A percentile compares a stretch with the other conserved stretches of the same genome.
Evolutionary conservation across 83 land plant species (phyloP).

Genomic region (Picea abies): DNA sequence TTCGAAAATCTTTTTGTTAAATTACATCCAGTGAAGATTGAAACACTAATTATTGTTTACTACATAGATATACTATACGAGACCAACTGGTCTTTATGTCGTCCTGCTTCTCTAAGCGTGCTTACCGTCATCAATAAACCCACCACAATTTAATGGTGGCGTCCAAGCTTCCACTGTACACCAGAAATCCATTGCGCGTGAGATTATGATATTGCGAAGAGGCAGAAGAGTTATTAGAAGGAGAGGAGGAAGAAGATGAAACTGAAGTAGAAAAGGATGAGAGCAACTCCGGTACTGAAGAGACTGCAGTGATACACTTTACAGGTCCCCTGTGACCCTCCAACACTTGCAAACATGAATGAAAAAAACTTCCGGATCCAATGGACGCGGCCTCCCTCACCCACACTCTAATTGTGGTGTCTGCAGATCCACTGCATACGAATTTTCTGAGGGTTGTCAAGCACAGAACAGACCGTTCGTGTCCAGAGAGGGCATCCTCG

Average conservation of each 20-base stretch:
- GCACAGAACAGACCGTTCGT: slow-evolving; percentile 51
- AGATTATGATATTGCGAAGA: neutral
- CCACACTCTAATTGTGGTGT: slow-evolving; percentile 67
- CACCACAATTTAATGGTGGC: slow-evolving; percentile 50
- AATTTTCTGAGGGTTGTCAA: slow-evolving; percentile 10
- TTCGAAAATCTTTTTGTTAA: no score
- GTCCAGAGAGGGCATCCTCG: slow-evolving; percentile 36
- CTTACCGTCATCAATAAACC: neutral
- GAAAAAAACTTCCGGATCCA: neutral
- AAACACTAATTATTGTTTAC: no score
- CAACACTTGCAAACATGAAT: slow-evolving; percentile 37
- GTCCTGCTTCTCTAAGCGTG: neutral
- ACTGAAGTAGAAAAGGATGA: neutral
- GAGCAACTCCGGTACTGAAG: no score
- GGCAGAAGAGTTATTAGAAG: neutral
- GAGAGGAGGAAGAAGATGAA: neutral
- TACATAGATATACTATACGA: no score
- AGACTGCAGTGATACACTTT: slow-evolving; percentile 34
- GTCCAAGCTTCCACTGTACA: slow-evolving; percentile 73
- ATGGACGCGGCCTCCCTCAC: slow-evolving; percentile 4
- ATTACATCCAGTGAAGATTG: no score
- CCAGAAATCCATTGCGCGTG: slow-evolving; percentile 8
- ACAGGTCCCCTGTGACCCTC: slow-evolving; percentile 69
- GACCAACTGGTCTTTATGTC: no score
- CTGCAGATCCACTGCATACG: slow-evolving; percentile 66